Base-by-base conservation (phyloP, 2,329 filamentous ascomycete species). In the Aspergillus versicolor region DNA sequence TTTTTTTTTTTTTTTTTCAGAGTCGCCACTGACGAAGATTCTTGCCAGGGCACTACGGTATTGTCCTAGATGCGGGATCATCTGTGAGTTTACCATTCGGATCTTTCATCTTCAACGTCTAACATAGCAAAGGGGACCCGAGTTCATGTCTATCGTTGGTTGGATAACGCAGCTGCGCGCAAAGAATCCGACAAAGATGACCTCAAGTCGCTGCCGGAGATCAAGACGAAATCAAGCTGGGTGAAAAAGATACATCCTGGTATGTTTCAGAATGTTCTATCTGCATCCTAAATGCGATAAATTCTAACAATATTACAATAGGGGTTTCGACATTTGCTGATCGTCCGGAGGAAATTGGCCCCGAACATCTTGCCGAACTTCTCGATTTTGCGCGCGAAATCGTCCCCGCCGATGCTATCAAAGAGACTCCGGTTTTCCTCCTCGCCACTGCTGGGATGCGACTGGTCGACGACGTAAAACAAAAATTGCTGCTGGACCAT, bases 381-480 rank as follows among this genome's bases (percentile, higher is more conserved):
- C 81, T 97, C 63, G 83, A 91, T 45, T 91, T 96, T 75, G 94
- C 93, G 13, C 83, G 91, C 62, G 81, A 87, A 32, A 81, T 91
- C 57, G 87, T 99, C 21, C 93, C 93, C 6, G 74, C 82, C 38
- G 82, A 90, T 56, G 89, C 91, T 65, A 84, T 94, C 48, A 79
- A 87, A 60, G 87, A 94, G 57, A 99, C 95, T 0, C 94, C 94
- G 0, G 86, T 99, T 54, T 99, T 96, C 73, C 81, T 99, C 50
- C 91, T 99, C 75, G 94, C 94, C 27, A 99, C 94, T 0, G 94
- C 94, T 9, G 94, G 94, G 44, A 94, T 99, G 86, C 89, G 94
- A 57, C 81, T 99, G 15, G 82, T 99, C 2, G 88, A 89, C 6
- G 81, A 89, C 41, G 69, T 81, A 5, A 86, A 97, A 71, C 89